These are phyloP conservation scores for Rosa multiflora DNA, from an alignment of 306 rosid species.

Conservation along the genomic window DNA sequence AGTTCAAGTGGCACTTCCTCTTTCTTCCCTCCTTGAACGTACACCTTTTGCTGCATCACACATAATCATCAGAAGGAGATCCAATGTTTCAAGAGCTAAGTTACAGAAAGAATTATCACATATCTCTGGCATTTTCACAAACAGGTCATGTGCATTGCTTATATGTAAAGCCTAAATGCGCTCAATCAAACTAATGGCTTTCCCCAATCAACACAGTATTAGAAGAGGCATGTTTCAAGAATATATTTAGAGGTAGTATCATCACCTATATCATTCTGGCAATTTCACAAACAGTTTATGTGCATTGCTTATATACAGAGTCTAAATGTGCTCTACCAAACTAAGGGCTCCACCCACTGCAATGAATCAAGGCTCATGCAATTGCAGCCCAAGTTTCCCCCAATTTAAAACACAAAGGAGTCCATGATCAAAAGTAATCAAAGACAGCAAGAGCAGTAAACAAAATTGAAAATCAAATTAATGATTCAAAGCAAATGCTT, in stretches of 20 bases:
- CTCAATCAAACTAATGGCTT: not conserved
- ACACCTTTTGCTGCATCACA: constrained; percentile 43
- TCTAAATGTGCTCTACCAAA: not conserved
- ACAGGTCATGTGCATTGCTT: not conserved
- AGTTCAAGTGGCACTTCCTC: constrained; percentile 35
- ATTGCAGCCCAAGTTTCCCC: not conserved
- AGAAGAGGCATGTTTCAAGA: not conserved
- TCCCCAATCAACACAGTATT: not conserved
- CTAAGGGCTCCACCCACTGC: not conserved
- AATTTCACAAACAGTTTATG: not conserved
- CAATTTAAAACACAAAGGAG: not conserved
- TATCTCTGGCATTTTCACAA: not conserved
- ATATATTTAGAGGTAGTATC: not conserved
- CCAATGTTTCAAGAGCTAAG: not conserved
- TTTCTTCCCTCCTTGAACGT: constrained; percentile 33
- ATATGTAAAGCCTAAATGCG: not conserved
- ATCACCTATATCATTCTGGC: not conserved
- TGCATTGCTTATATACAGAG: not conserved
- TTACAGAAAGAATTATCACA: not conserved
- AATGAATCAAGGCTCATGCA: not conserved
- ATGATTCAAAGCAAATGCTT: not conserved
- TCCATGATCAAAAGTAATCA: not conserved
- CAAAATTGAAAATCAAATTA: not conserved
- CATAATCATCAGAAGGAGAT: not conserved
- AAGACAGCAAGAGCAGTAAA: not conserved